Evolutionary conservation across 805 yeast genomes (phyloP).

Genomic region (Cyberlindnera samutprakarnensis): DNA sequence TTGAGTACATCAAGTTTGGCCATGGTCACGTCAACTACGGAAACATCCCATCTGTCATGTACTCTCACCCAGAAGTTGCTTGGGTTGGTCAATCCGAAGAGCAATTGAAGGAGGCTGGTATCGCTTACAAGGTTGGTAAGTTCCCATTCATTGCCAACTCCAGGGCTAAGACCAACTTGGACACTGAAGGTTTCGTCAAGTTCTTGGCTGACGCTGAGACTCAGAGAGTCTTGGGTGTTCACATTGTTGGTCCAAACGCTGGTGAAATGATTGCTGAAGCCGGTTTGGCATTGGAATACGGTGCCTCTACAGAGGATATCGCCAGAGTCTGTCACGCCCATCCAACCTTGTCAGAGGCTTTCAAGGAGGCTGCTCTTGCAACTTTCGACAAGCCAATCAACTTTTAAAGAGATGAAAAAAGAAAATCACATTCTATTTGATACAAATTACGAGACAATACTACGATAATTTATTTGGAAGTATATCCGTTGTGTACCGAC

Average conservation of each 20-base stretch:
- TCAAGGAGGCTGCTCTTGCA: constrained; percentile 95
- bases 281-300: constrained; percentile 95
- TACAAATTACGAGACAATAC: not conserved
- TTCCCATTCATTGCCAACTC: constrained; percentile 99
- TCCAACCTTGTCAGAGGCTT: constrained; percentile 96
- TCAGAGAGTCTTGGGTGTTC: constrained; percentile 92
- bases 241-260: constrained; percentile 96
- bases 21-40: constrained; percentile 98
- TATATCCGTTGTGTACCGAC: too few species aligned
- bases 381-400: constrained; percentile 89
- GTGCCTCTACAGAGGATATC: constrained; percentile 96
- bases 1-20: constrained; percentile 85
- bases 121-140: constrained; percentile 89
- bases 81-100: constrained; percentile 98
- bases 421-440: not conserved
- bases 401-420: constrained; percentile 41
- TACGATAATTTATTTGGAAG: not conserved
- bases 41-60: constrained; percentile 97
- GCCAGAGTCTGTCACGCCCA: constrained; percentile 98
- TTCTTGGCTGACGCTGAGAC: constrained; percentile 95
- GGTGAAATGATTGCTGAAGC: constrained; percentile 99
- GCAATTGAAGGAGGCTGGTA: constrained; percentile 88
- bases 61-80: constrained; percentile 98
- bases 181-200: constrained; percentile 96
- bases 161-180: constrained; percentile 96